phyloP scores from a whole-genome alignment of 208 protist species.

The Acanthamoeba culbertsoni region DNA sequence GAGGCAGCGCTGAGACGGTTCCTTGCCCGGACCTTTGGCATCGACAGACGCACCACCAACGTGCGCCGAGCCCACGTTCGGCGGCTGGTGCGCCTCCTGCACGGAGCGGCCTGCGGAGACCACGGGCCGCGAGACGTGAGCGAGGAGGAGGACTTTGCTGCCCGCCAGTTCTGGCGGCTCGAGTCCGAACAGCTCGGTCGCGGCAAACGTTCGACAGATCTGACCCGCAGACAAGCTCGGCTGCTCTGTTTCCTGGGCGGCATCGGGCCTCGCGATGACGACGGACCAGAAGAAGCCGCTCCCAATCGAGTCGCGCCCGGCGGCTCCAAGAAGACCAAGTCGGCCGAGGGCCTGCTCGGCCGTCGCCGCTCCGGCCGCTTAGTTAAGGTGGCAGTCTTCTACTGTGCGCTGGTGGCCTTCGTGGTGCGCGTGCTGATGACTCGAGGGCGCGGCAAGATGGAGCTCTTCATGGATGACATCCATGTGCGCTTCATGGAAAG shows the following conservation, averaged over 20 bases:
- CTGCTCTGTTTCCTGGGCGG: not conserved
- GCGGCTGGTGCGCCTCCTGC: not conserved
- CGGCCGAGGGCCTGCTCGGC: not conserved
- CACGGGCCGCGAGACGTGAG: too few species aligned
- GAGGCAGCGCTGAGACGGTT: not conserved
- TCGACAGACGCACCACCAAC: not conserved
- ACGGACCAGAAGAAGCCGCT: not conserved
- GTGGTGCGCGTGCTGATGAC: not conserved
- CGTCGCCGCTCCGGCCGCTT: not conserved
- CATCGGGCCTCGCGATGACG: not conserved
- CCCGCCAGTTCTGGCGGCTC: not conserved
- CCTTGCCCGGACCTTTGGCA: constrained; percentile 6
- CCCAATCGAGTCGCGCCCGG: not conserved
- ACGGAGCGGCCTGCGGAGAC: not conserved
- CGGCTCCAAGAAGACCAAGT: not conserved
- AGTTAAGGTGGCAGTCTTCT: not conserved
- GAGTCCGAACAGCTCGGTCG: not conserved
- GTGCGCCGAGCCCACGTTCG: not conserved
- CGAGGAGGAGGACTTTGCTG: not conserved
- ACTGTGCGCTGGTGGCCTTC: not conserved
- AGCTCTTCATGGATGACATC: not conserved
- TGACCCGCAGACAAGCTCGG: not conserved
- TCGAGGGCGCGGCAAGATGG: constrained; percentile 30
- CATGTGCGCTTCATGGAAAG: not conserved
- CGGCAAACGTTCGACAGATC: not conserved